phyloP scores from a whole-genome alignment of 2,329 filamentous ascomycete species.

The Fusarium nanum region DNA sequence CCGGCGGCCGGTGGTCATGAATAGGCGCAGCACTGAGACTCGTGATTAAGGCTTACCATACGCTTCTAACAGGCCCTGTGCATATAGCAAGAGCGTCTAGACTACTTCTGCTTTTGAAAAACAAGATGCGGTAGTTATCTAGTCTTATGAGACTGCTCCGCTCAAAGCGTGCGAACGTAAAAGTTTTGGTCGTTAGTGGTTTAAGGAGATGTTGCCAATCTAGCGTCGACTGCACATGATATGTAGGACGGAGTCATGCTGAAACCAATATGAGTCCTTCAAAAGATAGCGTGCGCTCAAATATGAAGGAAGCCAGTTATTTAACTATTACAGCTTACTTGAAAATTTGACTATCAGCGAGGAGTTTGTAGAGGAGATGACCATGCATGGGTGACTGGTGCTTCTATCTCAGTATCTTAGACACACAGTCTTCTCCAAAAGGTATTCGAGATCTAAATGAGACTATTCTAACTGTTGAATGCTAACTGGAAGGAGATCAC shows the following conservation, averaged over 20 bases:
- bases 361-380: neutral
- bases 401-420: neutral
- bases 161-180: too few relatives aligned
- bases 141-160: too few relatives aligned
- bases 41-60: too few relatives aligned
- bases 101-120: accelerated
- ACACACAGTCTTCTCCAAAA: neutral
- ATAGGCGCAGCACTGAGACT: too few relatives aligned
- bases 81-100: too few relatives aligned
- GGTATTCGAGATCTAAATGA: accelerated
- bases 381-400: neutral
- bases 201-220: too few relatives aligned
- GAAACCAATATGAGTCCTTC: neutral
- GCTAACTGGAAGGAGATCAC: neutral
- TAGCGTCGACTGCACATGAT: too few relatives aligned
- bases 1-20: too few relatives aligned
- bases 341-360: neutral
- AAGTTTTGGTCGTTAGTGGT: too few relatives aligned
- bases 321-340: neutral
- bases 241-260: too few relatives aligned
- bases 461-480: neutral
- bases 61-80: too few relatives aligned
- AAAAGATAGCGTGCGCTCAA: neutral
- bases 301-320: neutral
- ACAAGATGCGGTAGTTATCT: too few relatives aligned